phyloP scores from a whole-genome alignment of 2,329 filamentous ascomycete genomes.

The Ustilaginoidea virens region DNA sequence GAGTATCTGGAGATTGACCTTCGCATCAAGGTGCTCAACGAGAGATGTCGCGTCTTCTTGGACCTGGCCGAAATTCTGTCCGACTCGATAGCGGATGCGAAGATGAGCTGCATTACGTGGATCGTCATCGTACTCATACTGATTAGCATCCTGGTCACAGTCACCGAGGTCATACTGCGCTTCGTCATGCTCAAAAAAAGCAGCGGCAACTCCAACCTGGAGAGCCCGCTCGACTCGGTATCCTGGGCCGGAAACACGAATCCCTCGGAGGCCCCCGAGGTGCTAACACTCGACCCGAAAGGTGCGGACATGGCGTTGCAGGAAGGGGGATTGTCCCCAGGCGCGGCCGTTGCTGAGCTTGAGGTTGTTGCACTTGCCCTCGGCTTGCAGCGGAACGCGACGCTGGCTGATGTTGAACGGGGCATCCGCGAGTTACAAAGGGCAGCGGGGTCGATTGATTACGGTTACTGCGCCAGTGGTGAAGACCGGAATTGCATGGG shows the following conservation, averaged over 20 bases:
- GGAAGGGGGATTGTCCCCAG: too few species aligned
- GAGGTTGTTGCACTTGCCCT: conserved; percentile 19
- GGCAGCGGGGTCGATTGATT: conserved; percentile 3
- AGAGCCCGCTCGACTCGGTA: conserved; percentile 5
- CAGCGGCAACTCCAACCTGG: conserved; percentile 7
- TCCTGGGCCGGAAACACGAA: conserved; percentile 6
- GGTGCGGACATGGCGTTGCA: too few species aligned
- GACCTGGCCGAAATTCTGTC: conserved; percentile 91
- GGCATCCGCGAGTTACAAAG: conserved; percentile 17
- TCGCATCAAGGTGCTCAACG: conserved; percentile 91
- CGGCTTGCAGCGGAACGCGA: conserved; percentile 18
- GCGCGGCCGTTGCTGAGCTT: conserved; percentile 14
- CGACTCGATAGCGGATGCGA: conserved; percentile 81
- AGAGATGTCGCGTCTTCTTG: conserved; percentile 89
- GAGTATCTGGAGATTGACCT: conserved; percentile 97
- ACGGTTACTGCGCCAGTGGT: not conserved
- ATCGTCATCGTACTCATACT: conserved; percentile 93
- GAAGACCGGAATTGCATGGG: too few species aligned
- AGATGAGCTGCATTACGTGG: conserved; percentile 95
- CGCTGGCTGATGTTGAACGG: conserved; percentile 18
- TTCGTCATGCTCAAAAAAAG: conserved; percentile 52
- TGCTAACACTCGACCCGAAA: conserved; percentile 10
- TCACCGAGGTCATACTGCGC: conserved; percentile 72
- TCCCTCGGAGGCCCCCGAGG: conserved; percentile 6
- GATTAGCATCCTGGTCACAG: conserved; percentile 80